These are phyloP conservation scores for Aspergillus sp. DNA, from an alignment of 2,329 filamentous ascomycete species.

Conservation along the genomic window DNA sequence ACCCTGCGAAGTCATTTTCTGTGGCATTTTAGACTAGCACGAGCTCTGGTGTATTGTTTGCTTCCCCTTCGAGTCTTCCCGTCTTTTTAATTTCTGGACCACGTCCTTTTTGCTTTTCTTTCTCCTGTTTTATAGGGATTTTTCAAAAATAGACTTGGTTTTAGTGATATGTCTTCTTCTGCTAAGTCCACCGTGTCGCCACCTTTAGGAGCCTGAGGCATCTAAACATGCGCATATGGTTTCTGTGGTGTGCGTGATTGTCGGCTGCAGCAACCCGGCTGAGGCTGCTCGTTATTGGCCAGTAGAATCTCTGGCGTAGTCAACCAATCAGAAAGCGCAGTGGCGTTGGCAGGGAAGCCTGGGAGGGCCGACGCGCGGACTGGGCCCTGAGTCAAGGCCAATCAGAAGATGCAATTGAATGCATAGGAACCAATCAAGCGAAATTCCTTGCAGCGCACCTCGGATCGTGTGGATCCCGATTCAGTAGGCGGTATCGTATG, in stretches of 20 bases:
- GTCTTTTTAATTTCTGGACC: constrained; percentile 4
- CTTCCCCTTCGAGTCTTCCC: constrained; percentile 4
- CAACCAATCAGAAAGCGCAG: constrained; percentile 7
- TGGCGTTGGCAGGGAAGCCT: constrained; percentile 9
- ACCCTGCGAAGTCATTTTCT: constrained; percentile 8
- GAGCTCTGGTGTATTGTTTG: constrained; percentile 13
- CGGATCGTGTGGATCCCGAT: constrained; percentile 7
- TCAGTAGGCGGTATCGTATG: constrained; percentile 10
- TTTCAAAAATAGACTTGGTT: constrained; percentile 1
- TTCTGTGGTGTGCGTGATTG: background rate
- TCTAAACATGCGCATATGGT: background rate
- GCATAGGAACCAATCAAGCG: constrained; percentile 11
- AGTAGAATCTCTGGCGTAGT: background rate
- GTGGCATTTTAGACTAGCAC: constrained; percentile 15
- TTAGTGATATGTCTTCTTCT: background rate
- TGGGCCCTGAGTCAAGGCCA: constrained; percentile 5
- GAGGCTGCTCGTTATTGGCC: background rate
- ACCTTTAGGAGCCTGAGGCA: background rate
- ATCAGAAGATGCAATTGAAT: background rate
- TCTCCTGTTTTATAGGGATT: background rate
- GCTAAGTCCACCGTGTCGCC: background rate
- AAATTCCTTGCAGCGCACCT: constrained; percentile 14
- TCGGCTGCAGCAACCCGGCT: background rate
- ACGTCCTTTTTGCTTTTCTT: background rate
- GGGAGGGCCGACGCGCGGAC: constrained; percentile 14